These are phyloP conservation scores for Pyrrhoderma noxium DNA, from an alignment of 1,284 basidiomycete genomes.

Conservation along the genomic window DNA sequence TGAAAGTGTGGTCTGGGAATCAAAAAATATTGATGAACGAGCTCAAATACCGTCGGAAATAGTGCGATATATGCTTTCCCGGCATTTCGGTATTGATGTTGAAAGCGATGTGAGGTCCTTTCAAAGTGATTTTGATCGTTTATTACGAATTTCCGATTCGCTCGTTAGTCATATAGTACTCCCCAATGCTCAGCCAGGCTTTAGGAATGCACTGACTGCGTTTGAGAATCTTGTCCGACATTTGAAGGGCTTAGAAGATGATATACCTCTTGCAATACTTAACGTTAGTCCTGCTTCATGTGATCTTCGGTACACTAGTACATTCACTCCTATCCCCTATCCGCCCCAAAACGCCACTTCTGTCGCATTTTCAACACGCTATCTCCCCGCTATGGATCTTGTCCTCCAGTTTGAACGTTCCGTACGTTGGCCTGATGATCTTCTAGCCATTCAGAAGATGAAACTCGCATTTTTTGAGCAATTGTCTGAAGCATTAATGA, in stretches of 20 bases:
- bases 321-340: slow-evolving; percentile 66
- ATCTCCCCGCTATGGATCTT: slow-evolving; percentile 64
- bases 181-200: slow-evolving; percentile 46
- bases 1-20: slow-evolving; percentile 93
- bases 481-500: slow-evolving; percentile 59
- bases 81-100: slow-evolving; percentile 62
- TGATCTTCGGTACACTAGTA: slow-evolving; percentile 76
- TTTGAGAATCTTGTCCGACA: slow-evolving; percentile 77
- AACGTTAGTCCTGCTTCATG: slow-evolving; percentile 72
- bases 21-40: slow-evolving; percentile 68
- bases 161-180: slow-evolving; percentile 37
- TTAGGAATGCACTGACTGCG: slow-evolving; percentile 70
- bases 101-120: slow-evolving; percentile 46
- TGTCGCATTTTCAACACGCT: slow-evolving; percentile 53
- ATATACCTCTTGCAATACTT: slow-evolving; percentile 76
- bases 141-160: slow-evolving; percentile 64
- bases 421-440: slow-evolving; percentile 91
- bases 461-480: slow-evolving; percentile 91
- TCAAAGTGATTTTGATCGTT: slow-evolving; percentile 57
- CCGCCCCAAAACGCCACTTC: slow-evolving; percentile 36
- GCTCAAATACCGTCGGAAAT: slow-evolving; percentile 73
- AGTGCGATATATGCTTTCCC: slow-evolving; percentile 64
- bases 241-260: slow-evolving; percentile 73
- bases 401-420: slow-evolving; percentile 88
- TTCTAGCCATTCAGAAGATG: slow-evolving; percentile 88